A percentile compares a stretch with the other conserved stretches of the same genome.
These are phyloP conservation scores for Cyberlindnera bimundalis DNA, from an alignment of 805 yeast species.

Conservation along the genomic window DNA sequence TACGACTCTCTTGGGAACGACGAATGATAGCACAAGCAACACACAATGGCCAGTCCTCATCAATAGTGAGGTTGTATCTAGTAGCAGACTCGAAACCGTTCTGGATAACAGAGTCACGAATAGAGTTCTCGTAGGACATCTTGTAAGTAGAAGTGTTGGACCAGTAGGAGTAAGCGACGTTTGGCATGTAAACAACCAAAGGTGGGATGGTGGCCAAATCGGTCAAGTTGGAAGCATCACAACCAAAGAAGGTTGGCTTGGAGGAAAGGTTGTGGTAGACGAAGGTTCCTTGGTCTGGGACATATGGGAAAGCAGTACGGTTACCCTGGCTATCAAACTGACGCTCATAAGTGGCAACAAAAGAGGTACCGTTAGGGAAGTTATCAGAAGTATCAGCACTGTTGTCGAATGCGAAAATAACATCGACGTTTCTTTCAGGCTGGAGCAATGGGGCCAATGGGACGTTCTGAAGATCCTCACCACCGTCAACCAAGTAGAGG, in stretches of 20 bases:
- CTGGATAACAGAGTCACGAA: conserved; percentile 54
- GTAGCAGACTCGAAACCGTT: conserved; percentile 76
- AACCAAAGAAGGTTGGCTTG: conserved; percentile 83
- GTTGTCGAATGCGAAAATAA: conserved; percentile 63
- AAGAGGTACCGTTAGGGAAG: conserved; percentile 70
- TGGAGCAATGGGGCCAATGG: conserved; percentile 65
- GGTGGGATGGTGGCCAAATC: conserved; percentile 59
- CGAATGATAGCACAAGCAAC: conserved; percentile 81
- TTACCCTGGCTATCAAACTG: conserved; percentile 50
- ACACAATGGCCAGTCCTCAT: conserved; percentile 66
- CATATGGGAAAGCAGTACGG: conserved; percentile 71
- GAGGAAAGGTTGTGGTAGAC: conserved; percentile 56
- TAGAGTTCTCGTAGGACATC: conserved; percentile 56
- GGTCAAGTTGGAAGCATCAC: conserved; percentile 63
- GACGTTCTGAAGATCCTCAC: conserved; percentile 61
- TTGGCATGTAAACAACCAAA: conserved; percentile 70
- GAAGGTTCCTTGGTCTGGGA: conserved; percentile 70
- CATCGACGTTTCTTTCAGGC: conserved; percentile 56
- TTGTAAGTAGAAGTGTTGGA: conserved; percentile 73
- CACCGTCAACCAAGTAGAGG: conserved; percentile 65
- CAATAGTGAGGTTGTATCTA: conserved; percentile 63
- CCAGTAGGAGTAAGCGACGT: conserved; percentile 58
- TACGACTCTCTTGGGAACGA: conserved; percentile 69
- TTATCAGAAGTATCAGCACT: conserved; percentile 55
- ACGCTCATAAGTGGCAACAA: conserved; percentile 53